A percentile compares a stretch with the other conserved stretches of the same genome.
Conservation (phyloP, 2,329 filamentous ascomycete genomes). For the Lachnellula cervina region DNA sequence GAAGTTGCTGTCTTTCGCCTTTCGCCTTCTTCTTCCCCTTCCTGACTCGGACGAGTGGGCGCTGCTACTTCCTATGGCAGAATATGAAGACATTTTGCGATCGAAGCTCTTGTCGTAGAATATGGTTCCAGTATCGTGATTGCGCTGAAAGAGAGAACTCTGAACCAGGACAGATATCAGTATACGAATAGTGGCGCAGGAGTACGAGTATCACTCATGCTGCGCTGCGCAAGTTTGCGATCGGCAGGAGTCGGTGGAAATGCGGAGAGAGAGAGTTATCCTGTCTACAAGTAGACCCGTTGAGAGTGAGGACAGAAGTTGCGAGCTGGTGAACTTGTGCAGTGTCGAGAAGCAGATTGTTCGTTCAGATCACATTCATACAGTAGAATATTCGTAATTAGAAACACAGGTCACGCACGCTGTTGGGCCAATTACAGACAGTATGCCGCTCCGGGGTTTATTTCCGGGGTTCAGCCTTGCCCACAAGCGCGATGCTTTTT, state of each 20-base stretch:
- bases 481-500: not conserved
- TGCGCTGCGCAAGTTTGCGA: not conserved
- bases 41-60: conserved; percentile 21
- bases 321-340: not conserved
- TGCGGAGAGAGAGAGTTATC: not conserved
- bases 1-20: conserved; percentile 64
- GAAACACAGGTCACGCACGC: not conserved
- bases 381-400: not conserved
- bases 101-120: not conserved
- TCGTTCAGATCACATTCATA: not conserved
- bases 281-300: not conserved
- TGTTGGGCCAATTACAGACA: too few species aligned
- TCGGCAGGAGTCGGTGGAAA: not conserved
- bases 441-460: too few species aligned
- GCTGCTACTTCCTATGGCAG: conserved; percentile 20
- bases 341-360: not conserved
- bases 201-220: not conserved
- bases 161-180: conserved; percentile 2
- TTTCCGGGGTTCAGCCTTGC: too few species aligned
- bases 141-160: not conserved
- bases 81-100: conserved; percentile 26
- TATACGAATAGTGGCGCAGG: not conserved
- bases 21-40: conserved; percentile 26
- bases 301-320: not conserved
- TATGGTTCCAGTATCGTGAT: not conserved